These are phyloP conservation scores for Yarrowia sp. DNA, from an alignment of 805 yeast species.

Conservation along the genomic window DNA sequence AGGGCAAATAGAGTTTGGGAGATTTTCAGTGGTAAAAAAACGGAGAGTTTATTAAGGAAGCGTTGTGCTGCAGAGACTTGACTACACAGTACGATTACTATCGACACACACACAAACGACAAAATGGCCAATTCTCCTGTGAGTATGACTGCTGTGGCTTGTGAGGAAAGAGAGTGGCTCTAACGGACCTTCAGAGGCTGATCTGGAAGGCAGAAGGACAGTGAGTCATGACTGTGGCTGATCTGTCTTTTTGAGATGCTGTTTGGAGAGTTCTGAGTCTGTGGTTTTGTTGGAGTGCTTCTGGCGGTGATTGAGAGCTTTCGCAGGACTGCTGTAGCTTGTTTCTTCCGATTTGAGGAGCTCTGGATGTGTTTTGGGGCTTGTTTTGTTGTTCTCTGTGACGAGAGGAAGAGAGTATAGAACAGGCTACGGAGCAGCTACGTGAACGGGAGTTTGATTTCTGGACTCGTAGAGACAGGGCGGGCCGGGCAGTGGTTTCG, in stretches of 20 bases:
- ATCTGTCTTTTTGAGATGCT: no score
- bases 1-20: constrained; percentile 1
- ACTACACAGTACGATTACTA: not conserved
- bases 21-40: not conserved
- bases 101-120: not conserved
- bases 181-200: not conserved
- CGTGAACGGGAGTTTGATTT: not conserved
- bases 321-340: not conserved
- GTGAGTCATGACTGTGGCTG: no score
- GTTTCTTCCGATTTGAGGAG: not conserved
- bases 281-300: not conserved
- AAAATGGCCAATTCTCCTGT: constrained; percentile 24
- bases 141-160: not conserved
- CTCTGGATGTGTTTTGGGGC: not conserved
- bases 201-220: not conserved
- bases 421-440: not conserved
- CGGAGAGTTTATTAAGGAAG: constrained; percentile 4
- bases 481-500: not conserved
- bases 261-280: no score
- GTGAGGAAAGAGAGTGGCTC: not conserved
- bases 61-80: not conserved
- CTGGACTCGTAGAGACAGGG: not conserved
- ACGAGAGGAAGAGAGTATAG: not conserved
- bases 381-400: not conserved
- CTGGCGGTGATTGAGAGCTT: not conserved